Conservation (phyloP, 345 rosid species). For the Pistacia vera region DNA sequence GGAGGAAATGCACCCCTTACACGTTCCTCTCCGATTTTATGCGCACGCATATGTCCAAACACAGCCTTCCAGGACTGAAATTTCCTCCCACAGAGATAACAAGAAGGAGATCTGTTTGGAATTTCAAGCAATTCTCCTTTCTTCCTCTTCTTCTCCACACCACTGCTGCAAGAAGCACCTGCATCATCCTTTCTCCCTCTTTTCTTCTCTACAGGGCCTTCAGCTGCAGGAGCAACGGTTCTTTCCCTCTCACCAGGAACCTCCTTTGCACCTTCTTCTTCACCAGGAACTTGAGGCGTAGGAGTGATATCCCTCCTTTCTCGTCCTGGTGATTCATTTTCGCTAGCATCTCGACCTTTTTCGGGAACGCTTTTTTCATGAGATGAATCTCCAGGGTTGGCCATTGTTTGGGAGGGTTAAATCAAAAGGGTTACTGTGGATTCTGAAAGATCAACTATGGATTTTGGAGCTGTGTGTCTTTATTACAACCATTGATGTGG, state of each 20-base stretch:
- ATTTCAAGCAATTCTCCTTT: constrained; percentile 3
- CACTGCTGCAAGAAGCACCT: constrained; percentile 8
- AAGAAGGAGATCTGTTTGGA: constrained; percentile 20
- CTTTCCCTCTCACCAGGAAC: not conserved
- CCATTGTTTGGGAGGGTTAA: not conserved
- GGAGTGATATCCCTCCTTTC: not conserved
- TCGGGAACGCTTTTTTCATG: not conserved
- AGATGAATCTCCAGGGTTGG: not conserved
- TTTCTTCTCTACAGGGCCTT: not conserved
- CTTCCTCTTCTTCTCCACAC: not conserved
- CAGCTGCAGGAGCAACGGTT: not conserved
- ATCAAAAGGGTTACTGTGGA: not conserved
- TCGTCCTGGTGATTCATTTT: not conserved
- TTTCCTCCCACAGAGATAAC: constrained; percentile 24
- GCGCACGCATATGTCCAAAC: constrained; percentile 42
- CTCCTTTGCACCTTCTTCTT: not conserved
- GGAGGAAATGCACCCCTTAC: constrained; percentile 36
- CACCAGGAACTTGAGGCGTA: not conserved
- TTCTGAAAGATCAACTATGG: not conserved
- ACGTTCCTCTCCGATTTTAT: constrained; percentile 19
- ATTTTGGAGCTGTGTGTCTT: too few species aligned
- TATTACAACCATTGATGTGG: not conserved
- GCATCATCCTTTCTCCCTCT: not conserved
- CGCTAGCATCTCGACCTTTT: not conserved
- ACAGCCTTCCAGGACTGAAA: constrained; percentile 39